A percentile compares a stretch with the other conserved stretches of the same genome.
Evolutionary conservation across 169 alveolate species (phyloP).

Genomic region (Eimeria praecox): DNA sequence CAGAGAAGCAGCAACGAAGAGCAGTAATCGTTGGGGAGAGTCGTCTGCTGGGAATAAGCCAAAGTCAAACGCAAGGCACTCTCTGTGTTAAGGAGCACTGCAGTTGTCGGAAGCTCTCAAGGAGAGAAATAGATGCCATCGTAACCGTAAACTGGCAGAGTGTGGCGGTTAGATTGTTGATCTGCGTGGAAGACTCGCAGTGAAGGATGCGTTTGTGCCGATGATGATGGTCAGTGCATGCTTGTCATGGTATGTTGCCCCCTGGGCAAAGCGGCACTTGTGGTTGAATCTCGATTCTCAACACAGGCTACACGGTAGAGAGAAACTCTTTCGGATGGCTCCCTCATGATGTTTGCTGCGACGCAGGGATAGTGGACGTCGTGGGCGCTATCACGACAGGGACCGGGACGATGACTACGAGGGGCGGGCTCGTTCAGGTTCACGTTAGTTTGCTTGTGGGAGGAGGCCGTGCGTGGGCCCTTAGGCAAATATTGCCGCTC

Average conservation of each 20-base stretch:
- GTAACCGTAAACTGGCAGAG: not conserved
- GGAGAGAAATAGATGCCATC: constrained; percentile 24
- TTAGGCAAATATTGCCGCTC: not conserved
- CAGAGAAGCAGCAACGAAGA: constrained; percentile 51
- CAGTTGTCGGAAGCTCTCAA: constrained; percentile 41
- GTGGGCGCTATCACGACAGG: constrained; percentile 36
- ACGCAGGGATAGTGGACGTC: constrained; percentile 60
- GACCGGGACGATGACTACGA: constrained; percentile 48
- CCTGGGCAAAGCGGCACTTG: constrained; percentile 20
- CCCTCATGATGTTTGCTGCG: constrained; percentile 1
- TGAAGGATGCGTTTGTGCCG: constrained; percentile 41
- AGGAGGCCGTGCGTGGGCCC: not conserved
- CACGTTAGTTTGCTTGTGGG: constrained; percentile 4
- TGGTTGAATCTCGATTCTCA: not conserved
- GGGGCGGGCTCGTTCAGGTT: constrained; percentile 22
- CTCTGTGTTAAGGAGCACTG: constrained; percentile 51
- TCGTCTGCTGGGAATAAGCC: constrained; percentile 57
- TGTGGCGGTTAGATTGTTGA: constrained; percentile 30
- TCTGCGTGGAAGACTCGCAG: constrained; percentile 51
- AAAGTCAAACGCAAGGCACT: constrained; percentile 29
- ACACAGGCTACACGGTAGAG: not conserved
- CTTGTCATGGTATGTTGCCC: constrained; percentile 55
- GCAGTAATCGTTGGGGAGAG: not conserved
- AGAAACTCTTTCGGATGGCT: not conserved
- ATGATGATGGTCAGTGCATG: constrained; percentile 57